A percentile compares a stretch with the other conserved stretches of the same genome.
phyloP scores from a whole-genome alignment of 176 grass and related monocot species.

The Triticum urartu region DNA sequence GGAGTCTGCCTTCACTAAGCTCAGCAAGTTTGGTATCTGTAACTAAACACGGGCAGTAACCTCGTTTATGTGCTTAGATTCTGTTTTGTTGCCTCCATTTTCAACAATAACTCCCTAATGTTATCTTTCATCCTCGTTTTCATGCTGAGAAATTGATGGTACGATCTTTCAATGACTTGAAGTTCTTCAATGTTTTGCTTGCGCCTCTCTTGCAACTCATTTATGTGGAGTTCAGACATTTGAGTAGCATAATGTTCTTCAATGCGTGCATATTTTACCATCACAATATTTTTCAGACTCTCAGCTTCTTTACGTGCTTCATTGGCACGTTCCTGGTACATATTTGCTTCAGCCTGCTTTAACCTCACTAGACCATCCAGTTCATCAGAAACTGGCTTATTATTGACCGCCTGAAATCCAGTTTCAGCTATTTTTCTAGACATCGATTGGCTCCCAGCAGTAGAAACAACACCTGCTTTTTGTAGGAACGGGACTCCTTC shows the following conservation, averaged over 20 bases:
- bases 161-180: constrained; percentile 59
- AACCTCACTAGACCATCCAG: constrained; percentile 76
- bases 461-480: constrained; percentile 38
- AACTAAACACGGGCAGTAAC: not conserved
- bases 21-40: not conserved
- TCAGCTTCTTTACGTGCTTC: constrained; percentile 72
- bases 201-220: constrained; percentile 67
- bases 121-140: constrained; percentile 83
- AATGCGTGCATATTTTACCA: constrained; percentile 54
- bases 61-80: constrained; percentile 49
- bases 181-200: constrained; percentile 77
- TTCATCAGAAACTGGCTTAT: constrained; percentile 69
- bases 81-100: constrained; percentile 79
- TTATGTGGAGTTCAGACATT: constrained; percentile 49
- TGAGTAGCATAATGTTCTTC: constrained; percentile 69
- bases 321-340: constrained; percentile 93
- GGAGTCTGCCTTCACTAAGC: constrained; percentile 32
- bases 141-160: constrained; percentile 67
- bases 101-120: constrained; percentile 80
- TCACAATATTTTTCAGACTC: constrained; percentile 46
- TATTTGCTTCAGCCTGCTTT: constrained; percentile 84
- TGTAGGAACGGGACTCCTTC: constrained; percentile 49
- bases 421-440: constrained; percentile 42
- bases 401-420: constrained; percentile 43
- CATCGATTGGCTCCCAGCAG: constrained; percentile 30